Base-by-base conservation (phyloP, 2,329 filamentous ascomycete species). In the Colletotrichum tropicicola region DNA sequence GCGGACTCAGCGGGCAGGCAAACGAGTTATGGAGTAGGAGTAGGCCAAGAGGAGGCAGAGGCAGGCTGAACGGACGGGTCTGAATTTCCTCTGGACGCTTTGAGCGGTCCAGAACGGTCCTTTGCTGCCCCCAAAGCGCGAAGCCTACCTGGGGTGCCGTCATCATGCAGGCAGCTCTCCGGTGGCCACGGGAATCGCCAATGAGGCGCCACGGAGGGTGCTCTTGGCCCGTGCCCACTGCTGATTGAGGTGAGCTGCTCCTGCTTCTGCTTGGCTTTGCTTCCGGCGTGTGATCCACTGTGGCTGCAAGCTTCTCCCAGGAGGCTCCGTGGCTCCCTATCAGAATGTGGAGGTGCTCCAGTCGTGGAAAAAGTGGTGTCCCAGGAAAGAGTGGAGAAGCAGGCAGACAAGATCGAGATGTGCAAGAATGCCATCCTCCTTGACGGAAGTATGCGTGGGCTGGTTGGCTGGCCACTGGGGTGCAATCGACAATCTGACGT, bases 401-500 rank as follows among this genome's bases (percentile, higher is more conserved):
- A 35, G 15, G 27, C 25, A 13, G 35, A 37, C 28, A 61, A 49
- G 57, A 65, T 56, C 58, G 62, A 55, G 62, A 56, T 62, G 53
- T 62, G 57, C 58, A 56, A 56, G 56, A 65, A 65, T 65, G 51
- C 62, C 62, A 65, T 65, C 49, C 44, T 52, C 37, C 51, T 37
- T 12, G 37, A 55, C 51, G n/a, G 37, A 55, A 8, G 17, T 15
- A 19, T 32, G 57, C 27, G 27, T 47, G n/a, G 41, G 12, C 35
- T 62, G 62, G 62, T 65, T 62, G 62, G 58, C 57, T 62, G 35
- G 37, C 23, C 58, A 37, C 28, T n/a, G 13, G 13, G 19, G 37
- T 30, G 56, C 28, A 65, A 51, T 65, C 62, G 58, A 61, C 51
- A 62, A 21, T 37, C 51, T 65, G 62, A 65, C 62, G 62, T 65